Evolutionary conservation across 2,329 filamentous ascomycete genomes (phyloP).

Genomic region (Arachnopeziza araneosa): DNA sequence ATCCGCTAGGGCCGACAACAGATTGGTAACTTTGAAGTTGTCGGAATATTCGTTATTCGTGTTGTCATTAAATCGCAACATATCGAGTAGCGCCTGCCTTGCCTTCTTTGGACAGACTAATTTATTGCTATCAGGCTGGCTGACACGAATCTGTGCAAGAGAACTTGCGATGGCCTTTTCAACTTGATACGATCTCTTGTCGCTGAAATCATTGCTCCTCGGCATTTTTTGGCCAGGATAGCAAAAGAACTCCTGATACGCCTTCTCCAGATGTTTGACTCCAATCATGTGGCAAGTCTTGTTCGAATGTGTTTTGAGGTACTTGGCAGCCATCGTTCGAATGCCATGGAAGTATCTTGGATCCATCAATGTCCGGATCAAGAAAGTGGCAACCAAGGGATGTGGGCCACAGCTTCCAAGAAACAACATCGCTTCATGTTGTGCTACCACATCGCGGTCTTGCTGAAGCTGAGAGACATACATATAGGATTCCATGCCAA

Average conservation of each 20-base stretch:
- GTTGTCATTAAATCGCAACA: conserved; percentile 92
- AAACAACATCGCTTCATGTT: conserved; percentile 70
- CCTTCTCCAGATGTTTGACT: conserved; percentile 74
- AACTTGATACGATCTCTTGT: conserved; percentile 78
- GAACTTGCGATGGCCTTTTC: conserved; percentile 79
- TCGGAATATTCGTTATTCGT: conserved; percentile 85
- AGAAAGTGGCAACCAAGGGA: conserved; percentile 79
- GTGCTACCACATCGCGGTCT: conserved; percentile 92
- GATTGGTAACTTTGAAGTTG: conserved; percentile 76
- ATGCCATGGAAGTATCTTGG: conserved; percentile 91
- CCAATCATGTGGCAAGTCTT: conserved; percentile 71
- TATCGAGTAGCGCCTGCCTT: conserved; percentile 79
- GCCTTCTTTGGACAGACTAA: conserved; percentile 64
- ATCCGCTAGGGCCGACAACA: conserved; percentile 61
- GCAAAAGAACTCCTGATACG: conserved; percentile 86
- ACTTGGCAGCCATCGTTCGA: conserved; percentile 74
- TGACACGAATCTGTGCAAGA: conserved; percentile 71
- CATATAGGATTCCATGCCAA: conserved; percentile 90
- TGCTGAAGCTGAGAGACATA: conserved; percentile 96
- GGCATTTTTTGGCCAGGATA: conserved; percentile 72
- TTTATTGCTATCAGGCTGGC: conserved; percentile 49
- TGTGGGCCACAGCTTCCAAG: conserved; percentile 63
- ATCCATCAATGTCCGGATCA: conserved; percentile 86
- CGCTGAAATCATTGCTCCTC: conserved; percentile 83
- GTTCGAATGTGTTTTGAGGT: conserved; percentile 70